Base-by-base conservation (phyloP, 108 stramenopile genomes). In the Cyclotella choctawhatcheeana region DNA sequence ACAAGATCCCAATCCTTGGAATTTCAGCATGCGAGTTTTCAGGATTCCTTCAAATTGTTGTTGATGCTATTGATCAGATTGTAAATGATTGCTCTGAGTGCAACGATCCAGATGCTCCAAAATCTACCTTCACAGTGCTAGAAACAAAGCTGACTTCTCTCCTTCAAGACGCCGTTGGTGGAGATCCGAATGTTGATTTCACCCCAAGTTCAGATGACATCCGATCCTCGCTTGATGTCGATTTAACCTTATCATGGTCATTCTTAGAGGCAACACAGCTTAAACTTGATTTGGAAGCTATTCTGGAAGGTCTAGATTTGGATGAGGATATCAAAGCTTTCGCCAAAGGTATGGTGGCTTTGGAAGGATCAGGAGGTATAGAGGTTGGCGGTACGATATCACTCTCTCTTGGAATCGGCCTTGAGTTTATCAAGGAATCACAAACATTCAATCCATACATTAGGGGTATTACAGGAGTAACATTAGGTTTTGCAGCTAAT, bases 151-250 rank as follows among this genome's bases (percentile, higher is more conserved):
- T 69, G 20, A 33, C 68, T 17, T 48, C 71, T 14, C 34, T 61
- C 29, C 58, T 73, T 37, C 58, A 67, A 54, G 80, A 75, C 53
- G 48, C 66, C 21, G 56, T 75, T 64, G 80, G 80, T n/a, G 80
- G 80, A 18, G 21, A 7, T 17, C 63, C 77, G 7, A 44, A 17
- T 27, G 71, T 79, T 7, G 18, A 14, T 2, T 27, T 79, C 22
- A 25, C 33, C 0, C 37, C 74, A 0, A 18, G 21, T 30, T 54
- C 58, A 44, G 52, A 32, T 22, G 64, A 48, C 5, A 33, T 17
- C 3, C 40, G 58, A 51, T 64, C 73, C 6, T 31, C 40, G 1
- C 53, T 69, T 24, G 58, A 44, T 27, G 22, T 75, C 8, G 64
- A 67, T n/a, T 26, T 75, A 18, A 67, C 37, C 17, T 37, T 69